Percentiles rank a stretch among this genome's conserved stretches.
These are phyloP conservation scores for Silene noctiflora DNA, from an alignment of 179 eudicot species.

Conservation along the genomic window DNA sequence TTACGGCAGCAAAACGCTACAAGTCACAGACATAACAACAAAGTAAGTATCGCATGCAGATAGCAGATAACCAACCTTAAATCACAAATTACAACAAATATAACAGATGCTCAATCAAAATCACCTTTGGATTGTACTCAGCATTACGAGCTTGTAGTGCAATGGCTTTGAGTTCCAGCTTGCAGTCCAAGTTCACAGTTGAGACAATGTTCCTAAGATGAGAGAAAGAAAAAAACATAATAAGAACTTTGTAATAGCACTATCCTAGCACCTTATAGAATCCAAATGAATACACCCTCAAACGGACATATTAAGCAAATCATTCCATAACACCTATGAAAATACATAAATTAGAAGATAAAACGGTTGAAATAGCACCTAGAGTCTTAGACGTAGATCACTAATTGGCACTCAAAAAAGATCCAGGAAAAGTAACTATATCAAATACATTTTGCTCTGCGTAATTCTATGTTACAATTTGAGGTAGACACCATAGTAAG, in stretches of 20 bases:
- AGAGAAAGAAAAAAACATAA: background rate
- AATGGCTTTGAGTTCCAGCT: constrained; percentile 80
- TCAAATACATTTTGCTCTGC: background rate
- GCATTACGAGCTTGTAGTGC: constrained; percentile 95
- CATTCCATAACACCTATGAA: too few species aligned
- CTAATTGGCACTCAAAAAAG: too few species aligned
- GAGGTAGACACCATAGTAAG: background rate
- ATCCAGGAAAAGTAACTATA: too few species aligned
- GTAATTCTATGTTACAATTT: too few species aligned
- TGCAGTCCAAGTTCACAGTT: constrained; percentile 87
- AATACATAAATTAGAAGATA: too few species aligned
- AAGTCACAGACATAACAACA: constrained; percentile 6
- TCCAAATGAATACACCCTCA: too few species aligned
- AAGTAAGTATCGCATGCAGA: constrained; percentile 4
- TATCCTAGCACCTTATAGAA: too few species aligned
- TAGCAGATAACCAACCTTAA: background rate
- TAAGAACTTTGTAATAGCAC: background rate
- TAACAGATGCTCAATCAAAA: background rate
- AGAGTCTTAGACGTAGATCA: too few species aligned
- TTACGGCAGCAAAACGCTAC: constrained; percentile 95
- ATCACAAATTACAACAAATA: background rate
- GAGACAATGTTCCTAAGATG: constrained; percentile 70
- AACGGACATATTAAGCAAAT: background rate
- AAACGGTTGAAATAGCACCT: too few species aligned
- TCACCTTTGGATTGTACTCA: constrained; percentile 85